phyloP scores from a whole-genome alignment of 2,329 filamentous ascomycete species.

The Capronia epimyces region DNA sequence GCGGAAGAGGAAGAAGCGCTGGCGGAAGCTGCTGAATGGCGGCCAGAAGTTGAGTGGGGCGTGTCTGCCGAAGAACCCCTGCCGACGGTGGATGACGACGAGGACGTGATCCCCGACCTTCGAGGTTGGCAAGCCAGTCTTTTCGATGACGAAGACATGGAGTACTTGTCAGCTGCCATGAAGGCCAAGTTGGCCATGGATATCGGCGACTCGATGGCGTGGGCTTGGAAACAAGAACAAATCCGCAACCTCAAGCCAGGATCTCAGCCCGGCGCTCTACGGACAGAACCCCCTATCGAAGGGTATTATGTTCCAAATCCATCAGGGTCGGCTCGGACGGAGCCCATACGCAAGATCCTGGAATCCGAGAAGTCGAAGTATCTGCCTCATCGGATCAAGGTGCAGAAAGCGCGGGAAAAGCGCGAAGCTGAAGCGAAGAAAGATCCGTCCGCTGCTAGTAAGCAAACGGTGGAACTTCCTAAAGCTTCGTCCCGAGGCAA shows the following conservation, averaged over 20 bases:
- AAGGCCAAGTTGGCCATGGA: constrained; percentile 43
- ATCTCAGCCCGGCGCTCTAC: constrained; percentile 36
- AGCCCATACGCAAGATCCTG: constrained; percentile 90
- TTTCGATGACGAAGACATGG: constrained; percentile 64
- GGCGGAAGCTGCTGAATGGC: constrained; percentile 32
- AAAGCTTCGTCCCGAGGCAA: constrained; percentile 90
- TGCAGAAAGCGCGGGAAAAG: constrained; percentile 84
- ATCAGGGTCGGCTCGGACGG: constrained; percentile 81
- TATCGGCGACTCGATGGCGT: constrained; percentile 55
- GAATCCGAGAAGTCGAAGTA: constrained; percentile 98
- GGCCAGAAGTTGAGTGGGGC: constrained; percentile 54
- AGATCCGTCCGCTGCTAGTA: constrained; percentile 60
- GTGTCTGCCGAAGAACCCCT: constrained; percentile 56
- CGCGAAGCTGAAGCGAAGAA: constrained; percentile 67
- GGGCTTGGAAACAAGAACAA: constrained; percentile 67
- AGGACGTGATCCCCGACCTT: constrained; percentile 59
- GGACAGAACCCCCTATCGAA: constrained; percentile 41
- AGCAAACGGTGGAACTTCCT: constrained; percentile 71
- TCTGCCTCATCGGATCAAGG: constrained; percentile 92
- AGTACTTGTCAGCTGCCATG: constrained; percentile 49
- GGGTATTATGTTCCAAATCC: constrained; percentile 78
- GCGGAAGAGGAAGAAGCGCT: constrained; percentile 32
- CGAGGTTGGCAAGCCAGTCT: constrained; percentile 65
- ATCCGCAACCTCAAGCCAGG: constrained; percentile 63
- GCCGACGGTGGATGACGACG: constrained; percentile 62